These are phyloP conservation scores for Amylostereum areolatum DNA, from an alignment of 1,284 basidiomycete genomes.

Conservation along the genomic window DNA sequence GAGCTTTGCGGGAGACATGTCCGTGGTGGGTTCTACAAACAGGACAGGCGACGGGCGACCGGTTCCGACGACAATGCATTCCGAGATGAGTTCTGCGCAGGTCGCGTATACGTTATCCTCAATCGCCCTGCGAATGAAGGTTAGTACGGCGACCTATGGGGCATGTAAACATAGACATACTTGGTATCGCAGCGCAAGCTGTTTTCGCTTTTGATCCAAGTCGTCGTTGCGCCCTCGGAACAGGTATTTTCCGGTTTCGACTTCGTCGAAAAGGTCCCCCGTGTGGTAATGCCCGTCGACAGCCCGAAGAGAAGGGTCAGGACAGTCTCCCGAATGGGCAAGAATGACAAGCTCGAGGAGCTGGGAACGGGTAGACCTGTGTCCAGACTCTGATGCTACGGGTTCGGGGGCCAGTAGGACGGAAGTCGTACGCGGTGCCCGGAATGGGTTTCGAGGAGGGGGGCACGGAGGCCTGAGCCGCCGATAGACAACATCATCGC, in stretches of 20 bases:
- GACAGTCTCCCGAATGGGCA: slow-evolving; percentile 59
- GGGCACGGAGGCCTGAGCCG: slow-evolving; percentile 36
- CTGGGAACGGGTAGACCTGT: slow-evolving; percentile 43
- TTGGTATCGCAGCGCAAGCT: slow-evolving; percentile 70
- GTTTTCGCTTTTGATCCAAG: slow-evolving; percentile 74
- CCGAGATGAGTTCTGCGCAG: slow-evolving; percentile 48
- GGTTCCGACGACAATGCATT: slow-evolving; percentile 61
- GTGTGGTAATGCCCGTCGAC: slow-evolving; percentile 67
- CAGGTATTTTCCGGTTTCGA: slow-evolving; percentile 45
- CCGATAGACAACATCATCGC: slow-evolving; percentile 54
- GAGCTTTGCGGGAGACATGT: slow-evolving; percentile 43
- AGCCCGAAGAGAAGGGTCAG: slow-evolving; percentile 48
- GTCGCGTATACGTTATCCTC: slow-evolving; percentile 59
- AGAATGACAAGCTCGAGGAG: slow-evolving; percentile 62
- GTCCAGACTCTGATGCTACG: slow-evolving; percentile 31
- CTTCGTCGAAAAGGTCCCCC: slow-evolving; percentile 65
- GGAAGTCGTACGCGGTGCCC: slow-evolving; percentile 52
- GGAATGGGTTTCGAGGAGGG: slow-evolving; percentile 48
- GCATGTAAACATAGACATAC: slow-evolving; percentile 22
- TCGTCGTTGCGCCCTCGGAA: slow-evolving; percentile 69
- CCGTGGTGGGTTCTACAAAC: slow-evolving; percentile 52
- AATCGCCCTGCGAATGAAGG: slow-evolving; percentile 40
- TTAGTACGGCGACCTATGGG: slow-evolving; percentile 5
- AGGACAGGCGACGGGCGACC: slow-evolving; percentile 62
- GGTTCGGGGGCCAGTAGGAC: slow-evolving; percentile 38